phyloP scores from a whole-genome alignment of 176 grass and related monocot genomes.

The Triticum timopheevii region DNA sequence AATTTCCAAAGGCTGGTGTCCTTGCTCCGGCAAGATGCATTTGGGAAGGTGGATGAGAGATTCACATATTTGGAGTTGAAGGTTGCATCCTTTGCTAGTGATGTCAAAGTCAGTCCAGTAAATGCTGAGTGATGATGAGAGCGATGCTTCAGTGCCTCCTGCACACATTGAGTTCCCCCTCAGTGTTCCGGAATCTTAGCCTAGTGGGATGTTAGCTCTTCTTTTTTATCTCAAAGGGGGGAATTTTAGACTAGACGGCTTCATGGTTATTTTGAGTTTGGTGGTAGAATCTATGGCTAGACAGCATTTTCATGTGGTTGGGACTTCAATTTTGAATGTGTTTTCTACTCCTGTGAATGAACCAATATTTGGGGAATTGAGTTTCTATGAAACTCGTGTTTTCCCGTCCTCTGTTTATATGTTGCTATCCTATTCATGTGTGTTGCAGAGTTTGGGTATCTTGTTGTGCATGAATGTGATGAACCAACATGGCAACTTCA shows the following conservation, averaged over 20 bases:
- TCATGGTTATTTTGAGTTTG: background rate
- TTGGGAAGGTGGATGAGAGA: background rate
- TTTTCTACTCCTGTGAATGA: too few species aligned
- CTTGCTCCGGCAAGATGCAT: background rate
- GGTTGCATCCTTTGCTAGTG: background rate
- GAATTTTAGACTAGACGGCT: background rate
- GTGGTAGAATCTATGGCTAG: background rate
- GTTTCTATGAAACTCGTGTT: background rate
- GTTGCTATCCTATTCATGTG: background rate
- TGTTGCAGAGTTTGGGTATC: background rate
- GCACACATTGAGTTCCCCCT: background rate
- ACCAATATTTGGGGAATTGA: too few species aligned
- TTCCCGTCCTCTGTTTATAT: background rate
- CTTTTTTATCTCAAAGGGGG: background rate
- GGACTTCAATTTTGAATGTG: background rate
- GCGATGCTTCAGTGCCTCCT: background rate
- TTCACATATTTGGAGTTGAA: background rate
- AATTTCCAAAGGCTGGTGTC: background rate
- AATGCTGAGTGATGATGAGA: too few species aligned
- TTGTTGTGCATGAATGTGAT: background rate
- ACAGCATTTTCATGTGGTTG: background rate
- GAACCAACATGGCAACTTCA: background rate
- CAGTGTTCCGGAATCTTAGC: background rate
- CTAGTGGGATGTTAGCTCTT: background rate
- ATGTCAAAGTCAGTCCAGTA: background rate